A percentile compares a stretch with the other conserved stretches of the same genome.
phyloP scores from a whole-genome alignment of 2,329 filamentous ascomycete genomes.

The Chaetomiaceae sp. region DNA sequence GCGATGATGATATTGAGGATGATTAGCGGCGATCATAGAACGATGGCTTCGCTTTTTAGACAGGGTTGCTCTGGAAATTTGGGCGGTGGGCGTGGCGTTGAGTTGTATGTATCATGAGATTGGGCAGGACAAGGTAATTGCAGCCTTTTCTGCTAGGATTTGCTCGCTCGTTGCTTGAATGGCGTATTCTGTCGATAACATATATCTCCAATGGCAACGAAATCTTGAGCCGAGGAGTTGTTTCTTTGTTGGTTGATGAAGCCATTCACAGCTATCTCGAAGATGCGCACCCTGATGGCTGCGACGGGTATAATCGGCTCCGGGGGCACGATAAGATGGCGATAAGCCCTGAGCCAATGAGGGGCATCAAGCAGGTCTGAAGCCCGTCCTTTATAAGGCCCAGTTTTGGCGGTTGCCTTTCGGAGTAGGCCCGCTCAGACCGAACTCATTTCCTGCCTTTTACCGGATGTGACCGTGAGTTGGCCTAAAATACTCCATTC shows the following conservation, averaged over 20 bases:
- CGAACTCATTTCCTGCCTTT: constrained; percentile 32
- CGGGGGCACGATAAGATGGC: constrained; percentile 1
- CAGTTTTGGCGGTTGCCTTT: rapidly evolving
- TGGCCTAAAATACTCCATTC: constrained; percentile 30
- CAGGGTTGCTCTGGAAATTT: not conserved
- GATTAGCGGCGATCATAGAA: constrained; percentile 31
- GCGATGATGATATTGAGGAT: constrained; percentile 83
- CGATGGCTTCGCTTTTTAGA: not conserved
- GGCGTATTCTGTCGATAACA: no score
- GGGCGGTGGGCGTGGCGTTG: not conserved
- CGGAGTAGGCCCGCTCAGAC: constrained; percentile 29
- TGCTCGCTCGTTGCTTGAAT: no score
- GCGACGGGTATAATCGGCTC: not conserved
- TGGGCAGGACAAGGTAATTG: not conserved
- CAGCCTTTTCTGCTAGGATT: no score
- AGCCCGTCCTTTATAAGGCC: constrained; percentile 17
- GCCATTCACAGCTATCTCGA: no score
- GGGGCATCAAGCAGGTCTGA: no score
- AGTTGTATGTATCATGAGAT: not conserved
- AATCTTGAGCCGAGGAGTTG: no score
- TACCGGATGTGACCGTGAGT: constrained; percentile 32
- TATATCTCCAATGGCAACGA: no score
- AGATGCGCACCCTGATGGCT: constrained; percentile 4
- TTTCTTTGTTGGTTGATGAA: no score
- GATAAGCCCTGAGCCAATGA: no score